phyloP scores from a whole-genome alignment of 768 basidiomycete species.

The Lenzites betulinus region DNA sequence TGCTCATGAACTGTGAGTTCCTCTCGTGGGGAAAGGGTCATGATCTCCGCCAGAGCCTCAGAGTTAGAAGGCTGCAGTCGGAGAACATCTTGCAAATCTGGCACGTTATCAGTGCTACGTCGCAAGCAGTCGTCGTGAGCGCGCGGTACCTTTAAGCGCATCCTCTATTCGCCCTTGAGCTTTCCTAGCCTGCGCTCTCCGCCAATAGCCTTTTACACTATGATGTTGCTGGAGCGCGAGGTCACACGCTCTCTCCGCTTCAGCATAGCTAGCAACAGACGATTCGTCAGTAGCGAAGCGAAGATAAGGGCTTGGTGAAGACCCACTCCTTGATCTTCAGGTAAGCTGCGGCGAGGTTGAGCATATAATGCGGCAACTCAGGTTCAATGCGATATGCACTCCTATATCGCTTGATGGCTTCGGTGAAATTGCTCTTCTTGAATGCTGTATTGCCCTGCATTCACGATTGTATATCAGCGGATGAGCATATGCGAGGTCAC shows the following conservation, averaged over 20 bases:
- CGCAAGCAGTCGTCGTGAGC: neutral
- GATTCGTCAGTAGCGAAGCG: neutral
- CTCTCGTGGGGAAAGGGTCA: constrained; percentile 37
- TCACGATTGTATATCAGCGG: neutral
- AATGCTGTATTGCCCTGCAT: constrained; percentile 69
- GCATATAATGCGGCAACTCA: constrained; percentile 73
- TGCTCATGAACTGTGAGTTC: neutral
- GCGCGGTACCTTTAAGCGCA: constrained; percentile 56
- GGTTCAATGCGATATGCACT: constrained; percentile 64
- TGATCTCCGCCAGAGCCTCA: constrained; percentile 62
- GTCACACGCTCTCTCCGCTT: constrained; percentile 72
- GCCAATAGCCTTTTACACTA: constrained; percentile 69
- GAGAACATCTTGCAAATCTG: constrained; percentile 64
- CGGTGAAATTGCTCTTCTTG: constrained; percentile 57
- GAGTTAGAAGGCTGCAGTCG: constrained; percentile 63
- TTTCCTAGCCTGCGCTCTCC: constrained; percentile 65
- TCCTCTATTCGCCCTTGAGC: constrained; percentile 59
- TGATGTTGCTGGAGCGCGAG: constrained; percentile 63
- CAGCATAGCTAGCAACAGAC: constrained; percentile 56
- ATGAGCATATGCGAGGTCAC: neutral
- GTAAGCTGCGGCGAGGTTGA: constrained; percentile 76
- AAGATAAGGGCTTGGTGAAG: constrained; percentile 2
- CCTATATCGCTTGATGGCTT: constrained; percentile 60
- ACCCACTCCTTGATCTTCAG: constrained; percentile 69
- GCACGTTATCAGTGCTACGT: neutral